A percentile compares a stretch with the other conserved stretches of the same genome.
Conservation (phyloP, 768 basidiomycete genomes). For the Tricholoma matsutake region DNA sequence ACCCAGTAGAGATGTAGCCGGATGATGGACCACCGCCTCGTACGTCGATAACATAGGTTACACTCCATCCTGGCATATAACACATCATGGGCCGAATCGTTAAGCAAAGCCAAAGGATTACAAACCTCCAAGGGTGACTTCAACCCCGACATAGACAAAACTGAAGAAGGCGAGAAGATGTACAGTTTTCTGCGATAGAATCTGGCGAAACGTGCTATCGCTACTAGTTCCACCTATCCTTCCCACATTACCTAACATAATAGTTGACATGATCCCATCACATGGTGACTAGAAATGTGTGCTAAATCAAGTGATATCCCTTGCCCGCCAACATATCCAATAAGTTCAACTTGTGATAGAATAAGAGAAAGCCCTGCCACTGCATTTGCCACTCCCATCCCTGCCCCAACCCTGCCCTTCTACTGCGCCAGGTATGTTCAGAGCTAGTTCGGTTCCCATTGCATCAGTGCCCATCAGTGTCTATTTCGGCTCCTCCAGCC, state of each 20-base stretch:
- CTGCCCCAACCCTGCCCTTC: too few relatives aligned
- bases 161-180: constrained; percentile 63
- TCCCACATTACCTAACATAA: too few relatives aligned
- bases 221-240: constrained; percentile 28
- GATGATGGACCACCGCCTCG: constrained; percentile 34
- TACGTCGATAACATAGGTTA: constrained; percentile 48
- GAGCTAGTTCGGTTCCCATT: too few relatives aligned
- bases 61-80: constrained; percentile 57
- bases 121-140: constrained; percentile 54
- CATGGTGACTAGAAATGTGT: too few relatives aligned
- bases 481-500: too few relatives aligned
- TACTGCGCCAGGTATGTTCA: too few relatives aligned
- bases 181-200: constrained; percentile 49
- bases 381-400: too few relatives aligned
- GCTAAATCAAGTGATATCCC: too few relatives aligned
- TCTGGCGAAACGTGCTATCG: constrained; percentile 43
- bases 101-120: constrained; percentile 2
- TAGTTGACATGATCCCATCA: too few relatives aligned
- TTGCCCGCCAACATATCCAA: too few relatives aligned
- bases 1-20: constrained; percentile 26
- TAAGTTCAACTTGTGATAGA: too few relatives aligned
- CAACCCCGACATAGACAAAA: constrained; percentile 67
- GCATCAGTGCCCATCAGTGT: too few relatives aligned
- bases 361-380: background rate
- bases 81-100: background rate